phyloP scores from a whole-genome alignment of 208 protist species.

The Novymonas esmeraldas region DNA sequence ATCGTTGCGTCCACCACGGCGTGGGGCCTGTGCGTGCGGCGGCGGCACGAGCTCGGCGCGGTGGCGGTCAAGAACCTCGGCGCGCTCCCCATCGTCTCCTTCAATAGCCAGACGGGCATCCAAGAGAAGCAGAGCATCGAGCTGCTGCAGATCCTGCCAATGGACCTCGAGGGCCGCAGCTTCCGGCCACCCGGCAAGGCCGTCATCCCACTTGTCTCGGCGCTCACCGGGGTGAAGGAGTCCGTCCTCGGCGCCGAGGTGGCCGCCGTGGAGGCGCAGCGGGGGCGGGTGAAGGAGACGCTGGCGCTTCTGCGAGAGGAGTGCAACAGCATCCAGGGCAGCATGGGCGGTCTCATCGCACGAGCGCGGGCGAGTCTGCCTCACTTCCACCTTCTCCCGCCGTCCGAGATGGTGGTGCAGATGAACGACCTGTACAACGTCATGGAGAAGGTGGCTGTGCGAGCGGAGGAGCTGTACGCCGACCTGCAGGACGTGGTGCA shows the following conservation, averaged over 20 bases:
- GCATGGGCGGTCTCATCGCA: slow-evolving; percentile 42
- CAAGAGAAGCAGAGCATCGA: slow-evolving; percentile 76
- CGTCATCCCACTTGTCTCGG: slow-evolving; percentile 30
- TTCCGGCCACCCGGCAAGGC: slow-evolving; percentile 49
- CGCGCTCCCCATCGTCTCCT: slow-evolving; percentile 62
- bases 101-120: slow-evolving; percentile 62
- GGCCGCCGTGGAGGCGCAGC: slow-evolving; percentile 55
- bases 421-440: slow-evolving; percentile 87
- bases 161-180: slow-evolving; percentile 42
- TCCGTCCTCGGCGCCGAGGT: slow-evolving; percentile 68
- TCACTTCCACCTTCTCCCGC: slow-evolving; percentile 85
- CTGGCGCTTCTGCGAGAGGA: slow-evolving; percentile 62
- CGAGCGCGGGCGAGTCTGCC: slow-evolving; percentile 46
- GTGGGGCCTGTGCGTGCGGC: slow-evolving; percentile 63
- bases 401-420: slow-evolving; percentile 80
- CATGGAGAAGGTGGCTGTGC: slow-evolving; percentile 76
- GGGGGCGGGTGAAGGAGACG: slow-evolving; percentile 46
- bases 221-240: slow-evolving; percentile 49
- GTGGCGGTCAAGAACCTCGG: slow-evolving; percentile 60
- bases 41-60: slow-evolving; percentile 59
- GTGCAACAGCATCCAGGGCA: slow-evolving; percentile 44
- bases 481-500: slow-evolving; percentile 57
- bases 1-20: slow-evolving; percentile 67
- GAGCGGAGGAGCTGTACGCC: slow-evolving; percentile 55
- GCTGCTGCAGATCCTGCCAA: slow-evolving; percentile 63